Base-by-base conservation (phyloP, 768 basidiomycete species). In the Leccinum ochraceum region DNA sequence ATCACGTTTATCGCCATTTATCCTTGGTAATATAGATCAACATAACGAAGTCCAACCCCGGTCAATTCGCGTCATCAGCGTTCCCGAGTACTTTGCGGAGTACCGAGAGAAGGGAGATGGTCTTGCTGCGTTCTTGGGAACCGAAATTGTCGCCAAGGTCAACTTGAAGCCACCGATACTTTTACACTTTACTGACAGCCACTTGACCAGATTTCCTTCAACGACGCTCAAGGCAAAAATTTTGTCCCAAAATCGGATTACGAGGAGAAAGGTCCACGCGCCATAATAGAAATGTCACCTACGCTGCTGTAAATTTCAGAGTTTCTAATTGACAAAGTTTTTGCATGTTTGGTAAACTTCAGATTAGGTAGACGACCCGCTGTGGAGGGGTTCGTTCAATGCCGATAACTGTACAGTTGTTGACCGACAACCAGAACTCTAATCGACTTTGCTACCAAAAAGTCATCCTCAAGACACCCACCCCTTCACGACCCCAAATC, bases 41-140 rank as follows among this genome's bases (percentile, higher is more conserved):
- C 79, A 81, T 53, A 88, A 84, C 34, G 90, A 93, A 11, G 77
- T 89, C 22, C 92, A 92, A 66, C 79, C 92, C n/a, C 83, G 85
- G 32, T 74, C 76, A 30, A 83, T 86, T 44, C 83, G 86, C 24
- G 78, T 86, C 6, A 70, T 92, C 54, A 82, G 77, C 37, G 82
- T 94, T 8, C 94, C 94, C 1, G 94, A 95, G 34, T 95, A 95
- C 73, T 97, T 94, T 71, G 88, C 90, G 8, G 93, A 95, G 71
- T 97, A 91, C 68, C 80, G 92, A 59, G 91, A 94, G 54, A 90
- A 86, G 49, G 93, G 92, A 2, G 91, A 93, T 56, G 88, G 88
- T 2, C 78, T 88, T 42, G 88, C 91, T 4, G 86, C 88, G 11
- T 95, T 94, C 78, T 75, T 95, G 59, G 93, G 93, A 1, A 80